Evolutionary conservation across 805 yeast species (phyloP).

Genomic region (Grigorovia jiainica): DNA sequence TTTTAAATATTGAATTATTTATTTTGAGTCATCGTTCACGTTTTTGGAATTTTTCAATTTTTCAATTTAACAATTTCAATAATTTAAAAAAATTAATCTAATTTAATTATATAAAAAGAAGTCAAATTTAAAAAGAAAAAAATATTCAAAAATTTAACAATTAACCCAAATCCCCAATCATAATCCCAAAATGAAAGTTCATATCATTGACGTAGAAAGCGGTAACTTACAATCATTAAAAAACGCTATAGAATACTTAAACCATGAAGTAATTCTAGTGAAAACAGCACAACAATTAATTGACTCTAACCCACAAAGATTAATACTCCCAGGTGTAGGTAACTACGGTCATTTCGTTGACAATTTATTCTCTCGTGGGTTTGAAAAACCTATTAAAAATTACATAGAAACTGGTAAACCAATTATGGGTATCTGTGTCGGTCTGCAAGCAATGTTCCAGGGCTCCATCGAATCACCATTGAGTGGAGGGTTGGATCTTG

Average conservation of each 20-base stretch:
- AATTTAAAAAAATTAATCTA: too few relatives aligned
- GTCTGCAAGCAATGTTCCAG: slow-evolving; percentile 74
- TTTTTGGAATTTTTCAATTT: too few relatives aligned
- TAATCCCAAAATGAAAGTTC: slow-evolving; percentile 26
- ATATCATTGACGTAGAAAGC: slow-evolving; percentile 85
- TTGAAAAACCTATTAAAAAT: slow-evolving; percentile 53
- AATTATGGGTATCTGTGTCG: slow-evolving; percentile 96
- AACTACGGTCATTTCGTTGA: slow-evolving; percentile 90
- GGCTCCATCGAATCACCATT: slow-evolving; percentile 68
- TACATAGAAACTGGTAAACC: slow-evolving; percentile 75
- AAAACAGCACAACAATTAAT: slow-evolving; percentile 48
- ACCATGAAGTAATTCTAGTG: slow-evolving; percentile 58
- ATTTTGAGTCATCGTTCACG: too few relatives aligned
- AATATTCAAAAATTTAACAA: too few relatives aligned
- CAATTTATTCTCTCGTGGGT: slow-evolving; percentile 49
- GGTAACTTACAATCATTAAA: slow-evolving; percentile 86
- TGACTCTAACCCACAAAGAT: slow-evolving; percentile 36
- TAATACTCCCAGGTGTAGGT: slow-evolving; percentile 95
- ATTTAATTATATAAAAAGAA: too few relatives aligned
- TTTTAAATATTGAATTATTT: too few relatives aligned
- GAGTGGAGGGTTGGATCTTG: slow-evolving; percentile 50
- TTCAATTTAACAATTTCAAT: too few relatives aligned
- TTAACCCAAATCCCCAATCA: background rate
- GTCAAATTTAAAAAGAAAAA: too few relatives aligned
- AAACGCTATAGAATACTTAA: slow-evolving; percentile 75